Conservation (phyloP, 805 yeast species). For the Pichia manshurica region DNA sequence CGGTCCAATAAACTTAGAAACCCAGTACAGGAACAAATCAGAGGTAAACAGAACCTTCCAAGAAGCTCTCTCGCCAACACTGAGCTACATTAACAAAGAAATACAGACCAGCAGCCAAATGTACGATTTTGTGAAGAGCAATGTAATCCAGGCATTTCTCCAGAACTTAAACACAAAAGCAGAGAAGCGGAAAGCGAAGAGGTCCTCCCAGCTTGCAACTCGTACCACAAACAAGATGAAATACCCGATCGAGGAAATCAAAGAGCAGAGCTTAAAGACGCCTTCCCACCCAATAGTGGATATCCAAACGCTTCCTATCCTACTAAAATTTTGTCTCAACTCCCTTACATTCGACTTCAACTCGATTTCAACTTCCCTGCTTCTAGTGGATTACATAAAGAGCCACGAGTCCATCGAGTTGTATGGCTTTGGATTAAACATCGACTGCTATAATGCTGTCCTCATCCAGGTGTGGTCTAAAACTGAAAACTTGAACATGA, state of each 20-base stretch:
- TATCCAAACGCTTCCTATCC: constrained; percentile 23
- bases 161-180: background rate
- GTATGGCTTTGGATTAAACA: constrained; percentile 29
- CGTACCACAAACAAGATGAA: background rate
- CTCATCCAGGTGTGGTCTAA: constrained; percentile 25
- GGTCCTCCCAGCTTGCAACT: too few relatives aligned
- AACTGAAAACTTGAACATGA: constrained; percentile 23
- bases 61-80: constrained; percentile 18
- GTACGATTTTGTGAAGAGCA: constrained; percentile 17
- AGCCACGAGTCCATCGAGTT: constrained; percentile 25
- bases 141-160: constrained; percentile 20
- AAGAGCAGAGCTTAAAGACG: constrained; percentile 4
- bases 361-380: constrained; percentile 22
- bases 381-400: constrained; percentile 22
- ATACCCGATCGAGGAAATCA: constrained; percentile 10
- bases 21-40: constrained; percentile 13
- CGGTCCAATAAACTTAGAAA: constrained; percentile 15
- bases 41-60: constrained; percentile 11
- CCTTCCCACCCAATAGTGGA: constrained; percentile 24
- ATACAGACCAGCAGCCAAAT: constrained; percentile 20
- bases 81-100: constrained; percentile 20
- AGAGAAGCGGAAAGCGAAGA: background rate
- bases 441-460: constrained; percentile 27
- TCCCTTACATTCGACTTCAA: constrained; percentile 30
- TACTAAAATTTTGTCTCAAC: constrained; percentile 24